Evolutionary conservation across 176 grass and related monocot species (phyloP), one percentile per base, ranked within the genome.

Genomic region (Calamus simplicifolius): DNA sequence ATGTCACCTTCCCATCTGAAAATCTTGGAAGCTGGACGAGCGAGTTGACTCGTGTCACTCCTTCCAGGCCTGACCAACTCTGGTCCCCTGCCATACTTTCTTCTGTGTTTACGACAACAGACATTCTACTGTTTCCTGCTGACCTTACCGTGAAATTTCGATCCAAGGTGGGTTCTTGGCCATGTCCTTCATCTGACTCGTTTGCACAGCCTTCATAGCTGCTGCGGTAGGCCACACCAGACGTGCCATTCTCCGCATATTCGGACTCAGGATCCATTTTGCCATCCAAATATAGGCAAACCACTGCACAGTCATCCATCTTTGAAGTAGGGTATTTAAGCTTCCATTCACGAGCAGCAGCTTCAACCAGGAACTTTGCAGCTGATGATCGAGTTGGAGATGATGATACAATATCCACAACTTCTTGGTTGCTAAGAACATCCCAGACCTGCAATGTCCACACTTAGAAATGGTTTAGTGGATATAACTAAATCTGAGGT

Each of bases 351-450:
- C 94, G 88, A 1, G 68, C 75, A 19, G 94, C 94, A 35, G 81
- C 84, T 73, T 98, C 87, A 5, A 98, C 76, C 2, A 98, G 63
- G 19, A 69, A 69, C 55, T 67, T 90, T 59, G 88, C 94, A 0
- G 85, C 88, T 35, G 75, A 76, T 48, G 76, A 80, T 54, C 88
- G 76, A 56, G 62, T 89, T 66, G 73, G 77, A 61, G 81, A 83
- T 0, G 94, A 83, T 1, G 88, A 73, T 48, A 98, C 68, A 23
- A 98, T 93, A 49, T 98, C 88, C 5, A 98, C 81, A 10, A 75
- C 94, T 54, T 98, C 81, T 81, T 98, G 80, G 63, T 98, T 98
- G 63, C 81, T 98, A 7, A 98, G 81, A 48, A 93, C 94, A 81
- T 98, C 94, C 94, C 94, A 98, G 3, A 98, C 85, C 94, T 98